A percentile compares a stretch with the other conserved stretches of the same genome.
phyloP scores from a whole-genome alignment of 768 basidiomycete genomes.

The Rhizopogon roseolus region DNA sequence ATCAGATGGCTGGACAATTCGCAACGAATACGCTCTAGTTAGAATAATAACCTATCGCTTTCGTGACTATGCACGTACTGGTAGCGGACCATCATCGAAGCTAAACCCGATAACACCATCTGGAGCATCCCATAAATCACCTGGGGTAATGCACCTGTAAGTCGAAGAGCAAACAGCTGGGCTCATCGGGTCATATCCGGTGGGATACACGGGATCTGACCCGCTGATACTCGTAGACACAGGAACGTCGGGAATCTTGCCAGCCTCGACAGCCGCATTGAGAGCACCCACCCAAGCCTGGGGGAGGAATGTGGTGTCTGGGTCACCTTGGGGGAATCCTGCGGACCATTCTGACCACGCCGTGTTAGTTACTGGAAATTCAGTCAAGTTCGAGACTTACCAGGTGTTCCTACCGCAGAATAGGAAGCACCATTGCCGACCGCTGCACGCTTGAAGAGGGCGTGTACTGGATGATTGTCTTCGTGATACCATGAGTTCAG shows the following conservation, averaged over 20 bases:
- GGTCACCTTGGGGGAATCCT: conserved; percentile 50
- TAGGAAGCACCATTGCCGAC: conserved; percentile 43
- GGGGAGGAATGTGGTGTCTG: conserved; percentile 53
- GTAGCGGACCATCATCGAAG: conserved; percentile 80
- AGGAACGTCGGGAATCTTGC: conserved; percentile 70
- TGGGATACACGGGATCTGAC: conserved; percentile 33
- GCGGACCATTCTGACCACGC: conserved; percentile 51
- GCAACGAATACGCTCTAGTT: conserved; percentile 1
- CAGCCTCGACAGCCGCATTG: conserved; percentile 56
- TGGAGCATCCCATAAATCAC: conserved; percentile 77
- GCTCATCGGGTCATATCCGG: conserved; percentile 36
- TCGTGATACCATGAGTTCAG: conserved; percentile 56
- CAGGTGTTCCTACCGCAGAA: conserved; percentile 52
- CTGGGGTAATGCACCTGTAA: conserved; percentile 56
- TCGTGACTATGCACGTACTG: conserved; percentile 24
- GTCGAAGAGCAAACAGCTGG: conserved; percentile 71
- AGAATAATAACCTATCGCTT: neutral
- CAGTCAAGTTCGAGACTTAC: conserved; percentile 29
- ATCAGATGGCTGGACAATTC: conserved; percentile 29
- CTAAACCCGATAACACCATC: conserved; percentile 56
- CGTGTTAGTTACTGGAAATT: neutral
- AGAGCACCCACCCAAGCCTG: conserved; percentile 70
- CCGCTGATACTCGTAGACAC: conserved; percentile 32
- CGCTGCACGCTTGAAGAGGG: conserved; percentile 54
- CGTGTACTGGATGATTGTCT: conserved; percentile 52